Evolutionary conservation across 768 basidiomycete genomes (phyloP).

Genomic region (Kwoniella sp.): DNA sequence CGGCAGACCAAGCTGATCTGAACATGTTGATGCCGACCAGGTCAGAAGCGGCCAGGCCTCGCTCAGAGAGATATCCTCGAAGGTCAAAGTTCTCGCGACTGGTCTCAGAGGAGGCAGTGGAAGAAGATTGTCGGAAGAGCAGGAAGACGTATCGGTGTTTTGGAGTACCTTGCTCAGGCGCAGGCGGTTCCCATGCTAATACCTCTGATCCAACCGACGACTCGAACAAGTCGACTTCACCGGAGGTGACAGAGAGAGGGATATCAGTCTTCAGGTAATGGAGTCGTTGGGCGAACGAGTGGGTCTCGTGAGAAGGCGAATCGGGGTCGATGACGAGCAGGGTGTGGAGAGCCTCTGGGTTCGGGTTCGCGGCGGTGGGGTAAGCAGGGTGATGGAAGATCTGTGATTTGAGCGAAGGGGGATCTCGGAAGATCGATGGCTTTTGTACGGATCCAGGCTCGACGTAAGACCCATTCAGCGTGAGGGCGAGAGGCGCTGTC

Average conservation of each 20-base stretch:
- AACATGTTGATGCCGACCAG: constrained; percentile 24
- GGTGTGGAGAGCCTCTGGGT: constrained; percentile 76
- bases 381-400: constrained; percentile 66
- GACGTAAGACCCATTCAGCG: constrained; percentile 53
- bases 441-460: constrained; percentile 38
- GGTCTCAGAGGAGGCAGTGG: neutral
- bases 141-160: constrained; percentile 69
- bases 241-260: constrained; percentile 57
- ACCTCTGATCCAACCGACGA: constrained; percentile 38
- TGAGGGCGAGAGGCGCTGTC: constrained; percentile 72
- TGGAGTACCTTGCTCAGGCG: constrained; percentile 82
- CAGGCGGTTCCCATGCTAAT: constrained; percentile 77
- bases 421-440: constrained; percentile 64
- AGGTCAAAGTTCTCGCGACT: constrained; percentile 21
- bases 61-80: constrained; percentile 10
- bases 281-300: constrained; percentile 60
- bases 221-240: constrained; percentile 29
- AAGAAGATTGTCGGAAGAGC: constrained; percentile 20
- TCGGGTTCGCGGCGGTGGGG: constrained; percentile 30
- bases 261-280: constrained; percentile 60
- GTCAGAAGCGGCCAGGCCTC: neutral
- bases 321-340: constrained; percentile 88
- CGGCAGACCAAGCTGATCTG: constrained; percentile 20
- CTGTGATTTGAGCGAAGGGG: constrained; percentile 70
- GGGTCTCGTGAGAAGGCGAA: constrained; percentile 72